Percentiles rank a stretch among this genome's conserved stretches.
Evolutionary conservation across 805 yeast genomes (phyloP).

Genomic region (Barnettozyma vustinii): DNA sequence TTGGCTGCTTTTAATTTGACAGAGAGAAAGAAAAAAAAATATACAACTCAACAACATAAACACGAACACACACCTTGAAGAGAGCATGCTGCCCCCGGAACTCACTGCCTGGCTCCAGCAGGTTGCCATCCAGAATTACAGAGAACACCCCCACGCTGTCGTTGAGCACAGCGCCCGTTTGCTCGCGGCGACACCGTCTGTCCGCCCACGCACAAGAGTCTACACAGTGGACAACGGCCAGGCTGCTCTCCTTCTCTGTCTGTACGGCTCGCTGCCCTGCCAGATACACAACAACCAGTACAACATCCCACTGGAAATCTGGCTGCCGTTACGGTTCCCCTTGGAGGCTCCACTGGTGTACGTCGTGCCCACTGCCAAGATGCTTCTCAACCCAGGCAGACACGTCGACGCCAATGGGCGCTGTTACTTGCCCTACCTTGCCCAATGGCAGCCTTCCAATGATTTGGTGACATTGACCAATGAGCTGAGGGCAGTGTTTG

Average conservation of each 20-base stretch:
- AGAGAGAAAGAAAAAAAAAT: background rate
- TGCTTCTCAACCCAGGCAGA: conserved; percentile 52
- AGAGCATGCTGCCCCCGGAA: background rate
- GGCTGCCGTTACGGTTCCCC: conserved; percentile 78
- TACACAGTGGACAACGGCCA: conserved; percentile 53
- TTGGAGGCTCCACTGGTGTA: conserved; percentile 58
- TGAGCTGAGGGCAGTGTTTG: conserved; percentile 31
- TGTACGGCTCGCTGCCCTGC: conserved; percentile 53
- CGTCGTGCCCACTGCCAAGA: conserved; percentile 47
- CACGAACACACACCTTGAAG: background rate
- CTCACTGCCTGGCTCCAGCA: background rate
- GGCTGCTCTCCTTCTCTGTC: conserved; percentile 52
- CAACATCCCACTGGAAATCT: conserved; percentile 58
- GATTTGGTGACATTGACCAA: conserved; percentile 23
- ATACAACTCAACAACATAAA: background rate
- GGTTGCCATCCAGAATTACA: conserved; percentile 33
- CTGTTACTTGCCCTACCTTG: conserved; percentile 61
- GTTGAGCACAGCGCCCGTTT: conserved; percentile 59
- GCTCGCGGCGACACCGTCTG: conserved; percentile 43
- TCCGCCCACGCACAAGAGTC: conserved; percentile 67
- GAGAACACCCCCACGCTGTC: conserved; percentile 47
- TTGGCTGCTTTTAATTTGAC: background rate
- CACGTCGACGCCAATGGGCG: conserved; percentile 66
- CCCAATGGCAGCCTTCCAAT: conserved; percentile 50
- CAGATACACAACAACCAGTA: conserved; percentile 26